Conservation (phyloP, 208 protist genomes). For the Acanthamoeba rhysodes region DNA sequence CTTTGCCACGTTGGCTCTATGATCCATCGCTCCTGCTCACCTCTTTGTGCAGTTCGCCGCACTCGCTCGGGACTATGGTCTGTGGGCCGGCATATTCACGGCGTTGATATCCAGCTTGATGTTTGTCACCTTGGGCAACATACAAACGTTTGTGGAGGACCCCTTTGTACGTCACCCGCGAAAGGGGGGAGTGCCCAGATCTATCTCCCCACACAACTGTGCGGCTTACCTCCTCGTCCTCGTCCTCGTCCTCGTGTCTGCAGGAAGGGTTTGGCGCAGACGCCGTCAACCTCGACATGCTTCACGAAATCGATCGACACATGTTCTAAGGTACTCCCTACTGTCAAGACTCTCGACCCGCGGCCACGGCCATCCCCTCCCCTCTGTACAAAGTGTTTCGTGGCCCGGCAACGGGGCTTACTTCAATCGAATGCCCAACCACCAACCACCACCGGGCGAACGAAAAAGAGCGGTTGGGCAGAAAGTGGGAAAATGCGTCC, state of each 20-base stretch:
- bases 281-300: slow-evolving; percentile 32
- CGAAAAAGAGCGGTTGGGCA: too few species aligned
- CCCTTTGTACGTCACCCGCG: not conserved
- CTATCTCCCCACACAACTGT: not conserved
- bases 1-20: not conserved
- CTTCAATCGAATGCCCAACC: not conserved
- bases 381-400: too few species aligned
- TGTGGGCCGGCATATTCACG: slow-evolving; percentile 49
- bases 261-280: slow-evolving; percentile 19
- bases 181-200: not conserved
- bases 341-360: too few species aligned
- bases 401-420: too few species aligned
- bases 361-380: not conserved
- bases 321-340: not conserved
- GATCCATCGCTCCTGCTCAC: not conserved
- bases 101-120: slow-evolving; percentile 61
- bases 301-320: slow-evolving; percentile 22
- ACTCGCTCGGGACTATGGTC: not conserved
- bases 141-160: slow-evolving; percentile 58
- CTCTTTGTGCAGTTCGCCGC: not conserved
- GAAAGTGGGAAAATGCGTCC: not conserved
- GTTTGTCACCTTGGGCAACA: slow-evolving; percentile 23
- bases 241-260: not conserved
- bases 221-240: not conserved
- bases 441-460: not conserved